Evolutionary conservation across 2,329 filamentous ascomycete species (phyloP).

Genomic region (Helotiales sp.): DNA sequence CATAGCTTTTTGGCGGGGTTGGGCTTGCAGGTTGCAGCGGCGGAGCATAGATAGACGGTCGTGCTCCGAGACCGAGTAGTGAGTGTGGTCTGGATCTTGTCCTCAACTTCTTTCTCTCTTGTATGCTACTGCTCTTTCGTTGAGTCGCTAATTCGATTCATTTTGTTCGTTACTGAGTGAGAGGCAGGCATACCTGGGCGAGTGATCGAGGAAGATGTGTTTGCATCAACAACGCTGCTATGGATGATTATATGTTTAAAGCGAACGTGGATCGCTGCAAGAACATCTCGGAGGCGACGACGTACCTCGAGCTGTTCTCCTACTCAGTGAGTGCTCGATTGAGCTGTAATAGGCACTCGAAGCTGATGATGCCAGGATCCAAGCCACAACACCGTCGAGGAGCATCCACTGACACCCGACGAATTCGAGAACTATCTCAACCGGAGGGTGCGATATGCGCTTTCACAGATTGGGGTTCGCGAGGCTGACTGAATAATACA

Average conservation of each 20-base stretch:
- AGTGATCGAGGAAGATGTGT: conserved; percentile 6
- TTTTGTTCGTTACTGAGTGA: background rate
- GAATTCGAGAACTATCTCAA: conserved; percentile 44
- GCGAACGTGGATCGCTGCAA: conserved; percentile 39
- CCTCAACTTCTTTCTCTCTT: background rate
- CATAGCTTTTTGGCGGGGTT: conserved; percentile 10
- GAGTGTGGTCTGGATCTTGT: background rate
- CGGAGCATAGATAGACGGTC: conserved; percentile 6
- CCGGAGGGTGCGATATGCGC: conserved; percentile 36
- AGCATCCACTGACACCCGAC: conserved; percentile 41
- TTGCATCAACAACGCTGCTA: conserved; percentile 19
- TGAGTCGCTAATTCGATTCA: background rate
- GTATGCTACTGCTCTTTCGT: background rate
- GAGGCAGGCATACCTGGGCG: background rate
- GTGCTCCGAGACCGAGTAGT: conserved; percentile 18
- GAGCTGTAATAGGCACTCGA: background rate
- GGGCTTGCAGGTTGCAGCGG: conserved; percentile 9
- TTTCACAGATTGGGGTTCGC: conserved; percentile 15
- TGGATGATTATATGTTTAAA: conserved; percentile 46
- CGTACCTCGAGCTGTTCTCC: conserved; percentile 42
- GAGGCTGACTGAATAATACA: conserved; percentile 14
- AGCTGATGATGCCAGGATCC: conserved; percentile 37
- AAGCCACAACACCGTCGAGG: conserved; percentile 38
- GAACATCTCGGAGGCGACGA: conserved; percentile 37
- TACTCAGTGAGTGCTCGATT: conserved; percentile 39